Evolutionary conservation across 192 early-diverging fungal genomes (phyloP).

Genomic region (Phycomyces blakesleeanus): DNA sequence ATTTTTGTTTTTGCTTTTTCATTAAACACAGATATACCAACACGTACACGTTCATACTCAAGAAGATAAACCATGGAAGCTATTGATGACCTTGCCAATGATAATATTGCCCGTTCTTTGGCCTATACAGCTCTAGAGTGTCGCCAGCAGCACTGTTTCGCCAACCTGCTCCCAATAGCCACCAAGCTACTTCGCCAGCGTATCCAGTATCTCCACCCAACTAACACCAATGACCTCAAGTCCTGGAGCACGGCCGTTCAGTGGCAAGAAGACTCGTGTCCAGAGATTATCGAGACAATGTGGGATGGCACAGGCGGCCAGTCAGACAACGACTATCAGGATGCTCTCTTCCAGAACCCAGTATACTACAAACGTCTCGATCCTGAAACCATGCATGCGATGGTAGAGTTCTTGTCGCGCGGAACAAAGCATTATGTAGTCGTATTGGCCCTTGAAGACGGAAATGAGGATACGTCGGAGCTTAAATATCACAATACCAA

Average conservation of each 20-base stretch:
- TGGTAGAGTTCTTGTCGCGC: slow-evolving; percentile 24
- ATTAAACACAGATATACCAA: too few species aligned
- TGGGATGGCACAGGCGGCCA: slow-evolving; percentile 16
- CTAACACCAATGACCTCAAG: slow-evolving; percentile 1
- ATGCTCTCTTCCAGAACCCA: slow-evolving; percentile 22
- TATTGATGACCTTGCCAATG: slow-evolving; percentile 38
- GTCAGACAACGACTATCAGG: slow-evolving; percentile 9
- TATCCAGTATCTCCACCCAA: slow-evolving; percentile 22
- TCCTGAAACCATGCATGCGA: slow-evolving; percentile 35
- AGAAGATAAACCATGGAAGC: too few species aligned
- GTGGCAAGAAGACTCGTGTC: slow-evolving; percentile 34
- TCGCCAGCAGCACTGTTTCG: slow-evolving; percentile 26
- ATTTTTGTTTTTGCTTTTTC: neutral
- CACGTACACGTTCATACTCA: too few species aligned
- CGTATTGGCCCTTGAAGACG: slow-evolving; percentile 31
- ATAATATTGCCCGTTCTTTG: slow-evolving; percentile 33
- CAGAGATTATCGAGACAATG: slow-evolving; percentile 20
- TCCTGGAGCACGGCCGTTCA: slow-evolving; percentile 29
- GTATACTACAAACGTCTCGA: slow-evolving; percentile 34
- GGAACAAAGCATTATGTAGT: slow-evolving; percentile 28
- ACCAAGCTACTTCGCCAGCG: slow-evolving; percentile 30
- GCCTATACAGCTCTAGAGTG: slow-evolving; percentile 30
- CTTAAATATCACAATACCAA: slow-evolving; percentile 39
- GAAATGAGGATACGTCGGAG: slow-evolving; percentile 26
- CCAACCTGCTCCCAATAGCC: slow-evolving; percentile 23